These are phyloP conservation scores for Hapsidospora chrysogenum DNA, from an alignment of 495 filamentous ascomycete genomes.

Conservation along the genomic window DNA sequence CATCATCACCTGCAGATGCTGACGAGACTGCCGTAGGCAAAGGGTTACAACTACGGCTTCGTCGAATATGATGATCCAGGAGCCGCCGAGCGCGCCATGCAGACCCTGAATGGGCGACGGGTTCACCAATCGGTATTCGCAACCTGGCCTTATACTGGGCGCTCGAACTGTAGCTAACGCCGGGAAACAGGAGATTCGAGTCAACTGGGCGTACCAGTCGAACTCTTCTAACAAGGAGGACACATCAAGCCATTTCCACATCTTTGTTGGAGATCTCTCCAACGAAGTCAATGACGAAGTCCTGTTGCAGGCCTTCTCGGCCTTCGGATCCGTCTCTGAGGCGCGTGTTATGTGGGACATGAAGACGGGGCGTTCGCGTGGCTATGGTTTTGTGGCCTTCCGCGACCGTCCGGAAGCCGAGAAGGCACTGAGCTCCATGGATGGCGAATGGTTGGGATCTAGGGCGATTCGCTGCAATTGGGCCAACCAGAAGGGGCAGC, in stretches of 20 bases:
- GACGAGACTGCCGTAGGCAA: conserved; percentile 35
- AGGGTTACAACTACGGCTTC: conserved; percentile 98
- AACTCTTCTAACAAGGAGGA: conserved; percentile 93
- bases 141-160: not conserved
- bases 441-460: conserved; percentile 98
- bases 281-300: conserved; percentile 99
- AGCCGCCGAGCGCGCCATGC: conserved; percentile 91
- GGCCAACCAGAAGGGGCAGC: conserved; percentile 99
- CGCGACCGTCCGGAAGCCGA: conserved; percentile 87
- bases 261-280: conserved; percentile 95
- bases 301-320: conserved; percentile 84
- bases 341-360: conserved; percentile 99
- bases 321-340: conserved; percentile 94
- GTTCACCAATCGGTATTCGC: conserved; percentile 80
- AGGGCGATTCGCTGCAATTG: conserved; percentile 98
- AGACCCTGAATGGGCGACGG: conserved; percentile 83
- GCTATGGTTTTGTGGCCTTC: conserved; percentile 97
- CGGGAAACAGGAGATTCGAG: conserved; percentile 71
- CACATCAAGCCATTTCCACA: conserved; percentile 96
- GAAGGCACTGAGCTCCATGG: conserved; percentile 93
- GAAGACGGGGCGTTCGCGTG: conserved; percentile 96
- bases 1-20: not conserved
- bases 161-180: conserved; percentile 4
- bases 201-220: conserved; percentile 99
- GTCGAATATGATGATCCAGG: conserved; percentile 98